phyloP scores from a whole-genome alignment of 441 rosid genomes.

The Dalechampia spathulata region DNA sequence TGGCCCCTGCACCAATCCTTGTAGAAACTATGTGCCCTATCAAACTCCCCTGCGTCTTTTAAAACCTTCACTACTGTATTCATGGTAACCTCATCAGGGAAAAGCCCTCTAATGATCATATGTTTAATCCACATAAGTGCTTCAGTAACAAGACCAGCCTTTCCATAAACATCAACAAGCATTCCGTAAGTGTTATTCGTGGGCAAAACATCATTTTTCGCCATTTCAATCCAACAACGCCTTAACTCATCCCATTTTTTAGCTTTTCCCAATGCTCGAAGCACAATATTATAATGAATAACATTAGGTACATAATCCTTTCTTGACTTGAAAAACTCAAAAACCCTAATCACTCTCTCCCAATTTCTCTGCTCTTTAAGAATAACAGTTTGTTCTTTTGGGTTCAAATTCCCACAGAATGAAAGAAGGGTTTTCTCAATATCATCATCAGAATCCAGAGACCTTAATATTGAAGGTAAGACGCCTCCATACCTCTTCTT shows the following conservation, averaged over 20 bases:
- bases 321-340: slow-evolving; percentile 59
- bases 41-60: slow-evolving; percentile 65
- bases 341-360: slow-evolving; percentile 52
- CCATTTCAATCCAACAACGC: slow-evolving; percentile 84
- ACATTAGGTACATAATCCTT: slow-evolving; percentile 61
- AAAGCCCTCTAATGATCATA: slow-evolving; percentile 62
- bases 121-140: slow-evolving; percentile 87
- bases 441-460: slow-evolving; percentile 48
- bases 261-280: slow-evolving; percentile 72
- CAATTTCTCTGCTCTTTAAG: slow-evolving; percentile 68
- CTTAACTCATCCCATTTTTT: slow-evolving; percentile 80
- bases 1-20: slow-evolving; percentile 66
- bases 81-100: slow-evolving; percentile 83
- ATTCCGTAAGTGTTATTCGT: slow-evolving; percentile 67
- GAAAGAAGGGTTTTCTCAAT: slow-evolving; percentile 50
- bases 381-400: slow-evolving; percentile 75
- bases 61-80: slow-evolving; percentile 65
- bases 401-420: slow-evolving; percentile 41
- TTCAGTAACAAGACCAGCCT: slow-evolving; percentile 75
- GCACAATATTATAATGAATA: slow-evolving; percentile 79
- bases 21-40: slow-evolving; percentile 70
- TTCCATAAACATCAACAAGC: slow-evolving; percentile 90
- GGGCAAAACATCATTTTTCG: slow-evolving; percentile 55
- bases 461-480: slow-evolving; percentile 53
- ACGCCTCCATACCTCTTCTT: slow-evolving; percentile 45